Base-by-base conservation (phyloP, 2,329 filamentous ascomycete genomes). In the Cercospora canescens region DNA sequence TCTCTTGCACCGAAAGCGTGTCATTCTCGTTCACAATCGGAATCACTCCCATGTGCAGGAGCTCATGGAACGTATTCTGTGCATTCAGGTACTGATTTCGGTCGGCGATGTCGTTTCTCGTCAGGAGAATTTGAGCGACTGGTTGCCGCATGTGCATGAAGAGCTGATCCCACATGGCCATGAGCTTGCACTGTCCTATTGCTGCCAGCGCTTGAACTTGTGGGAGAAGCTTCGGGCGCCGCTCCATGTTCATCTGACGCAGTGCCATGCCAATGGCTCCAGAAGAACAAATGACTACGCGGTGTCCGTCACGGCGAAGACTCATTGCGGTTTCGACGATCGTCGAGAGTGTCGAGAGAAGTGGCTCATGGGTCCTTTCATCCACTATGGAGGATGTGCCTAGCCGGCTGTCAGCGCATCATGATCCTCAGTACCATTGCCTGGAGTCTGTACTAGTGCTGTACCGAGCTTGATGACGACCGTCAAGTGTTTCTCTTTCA, bases 21-120 rank as follows among this genome's bases (percentile, higher is more conserved):
- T 99, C 95, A 79, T 99, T 99, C 81, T 99, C 95, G 75, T 99
- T 99, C 70, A 99, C 95, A 74, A 99, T 97, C 9, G 95, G 95
- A 69, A 99, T 96, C 28, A 98, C 94, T 1, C 94, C 94, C 90
- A 97, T 95, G 74, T 94, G 89, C 18, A 99, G 83, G 55, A 98
- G 85, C 79, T 97, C 93, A 60, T 88, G 87, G 77, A 99, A 92
- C 0, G 95, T 98, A 76, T 97, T 97, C 80, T 97, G 93, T 0
- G 95, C 95, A 81, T 99, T 99, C 69, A 94, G 86, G 78, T 98
- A 99, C 83, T 96, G 91, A 30, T 93, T 94, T 67, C 93, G 89
- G 88, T 98, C 94, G 52, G 94, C 92, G 79, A 99, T 99, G 77
- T 99, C 95, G 77, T 94, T 97, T 73, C 95, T 87, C 4, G 95